These are phyloP conservation scores for Zhuliangozyma blackwelliae DNA, from an alignment of 1,139 yeast species.

Conservation along the genomic window DNA sequence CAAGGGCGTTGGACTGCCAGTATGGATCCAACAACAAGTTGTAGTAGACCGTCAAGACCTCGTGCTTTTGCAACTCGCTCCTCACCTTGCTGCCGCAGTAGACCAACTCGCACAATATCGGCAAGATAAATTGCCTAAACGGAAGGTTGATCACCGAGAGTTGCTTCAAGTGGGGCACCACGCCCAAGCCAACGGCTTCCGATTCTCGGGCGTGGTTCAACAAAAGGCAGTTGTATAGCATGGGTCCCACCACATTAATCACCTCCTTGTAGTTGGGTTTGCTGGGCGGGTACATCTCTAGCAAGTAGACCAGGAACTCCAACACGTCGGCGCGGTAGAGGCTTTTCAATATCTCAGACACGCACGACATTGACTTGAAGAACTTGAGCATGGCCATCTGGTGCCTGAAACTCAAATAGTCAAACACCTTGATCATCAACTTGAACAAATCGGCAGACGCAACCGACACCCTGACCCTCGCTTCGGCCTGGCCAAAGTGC, in stretches of 20 bases:
- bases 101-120: conserved; percentile 60
- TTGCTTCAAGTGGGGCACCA: conserved; percentile 46
- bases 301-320: conserved; percentile 31
- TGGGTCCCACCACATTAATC: conserved; percentile 40
- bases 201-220: conserved; percentile 50
- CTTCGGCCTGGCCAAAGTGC: conserved; percentile 42
- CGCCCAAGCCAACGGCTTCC: conserved; percentile 52
- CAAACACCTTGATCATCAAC: conserved; percentile 37
- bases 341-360: conserved; percentile 30
- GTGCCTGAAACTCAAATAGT: conserved; percentile 24
- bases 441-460: conserved; percentile 45
- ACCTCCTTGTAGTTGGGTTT: conserved; percentile 35
- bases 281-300: conserved; percentile 26
- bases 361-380: conserved; percentile 39
- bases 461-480: conserved; percentile 35
- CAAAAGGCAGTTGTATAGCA: conserved; percentile 54
- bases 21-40: conserved; percentile 53
- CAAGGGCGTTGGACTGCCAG: conserved; percentile 70
- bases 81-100: conserved; percentile 43
- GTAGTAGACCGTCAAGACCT: conserved; percentile 45
- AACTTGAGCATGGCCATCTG: conserved; percentile 40
- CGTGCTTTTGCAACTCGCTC: conserved; percentile 30
- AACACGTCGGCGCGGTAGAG: conserved; percentile 39
- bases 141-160: conserved; percentile 46
- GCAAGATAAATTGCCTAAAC: conserved; percentile 58